phyloP scores from a whole-genome alignment of 2,329 filamentous ascomycete species.

The Akanthomyces dipterigenus region DNA sequence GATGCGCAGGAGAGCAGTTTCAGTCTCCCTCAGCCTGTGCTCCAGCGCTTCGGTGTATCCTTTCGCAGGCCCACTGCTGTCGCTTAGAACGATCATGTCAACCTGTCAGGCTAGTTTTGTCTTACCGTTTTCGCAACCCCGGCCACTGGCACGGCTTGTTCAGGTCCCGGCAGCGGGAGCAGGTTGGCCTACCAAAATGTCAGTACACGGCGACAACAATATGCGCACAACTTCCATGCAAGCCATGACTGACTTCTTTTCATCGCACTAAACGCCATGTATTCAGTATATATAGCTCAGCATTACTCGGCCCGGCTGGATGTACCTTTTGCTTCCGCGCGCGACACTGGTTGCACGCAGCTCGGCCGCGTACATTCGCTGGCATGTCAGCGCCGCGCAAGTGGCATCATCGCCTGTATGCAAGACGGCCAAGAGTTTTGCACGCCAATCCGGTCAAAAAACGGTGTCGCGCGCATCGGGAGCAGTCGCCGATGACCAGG shows the following conservation, averaged over 20 bases:
- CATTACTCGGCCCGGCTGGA: background rate
- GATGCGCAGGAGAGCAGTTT: conserved; percentile 30
- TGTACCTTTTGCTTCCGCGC: conserved; percentile 18
- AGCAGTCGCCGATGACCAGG: background rate
- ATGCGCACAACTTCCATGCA: background rate
- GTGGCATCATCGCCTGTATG: background rate
- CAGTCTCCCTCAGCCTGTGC: conserved; percentile 34
- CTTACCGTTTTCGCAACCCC: conserved; percentile 15
- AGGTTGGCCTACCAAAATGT: conserved; percentile 11
- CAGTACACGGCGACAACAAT: background rate
- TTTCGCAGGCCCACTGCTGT: conserved; percentile 36
- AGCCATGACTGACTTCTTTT: background rate
- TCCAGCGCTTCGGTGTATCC: conserved; percentile 38
- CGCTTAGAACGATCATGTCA: background rate
- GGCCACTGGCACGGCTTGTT: conserved; percentile 15
- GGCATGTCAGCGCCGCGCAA: background rate
- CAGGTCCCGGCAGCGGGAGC: conserved; percentile 13
- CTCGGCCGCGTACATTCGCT: conserved; percentile 13
- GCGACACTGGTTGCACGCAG: conserved; percentile 18
- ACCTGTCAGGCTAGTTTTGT: no score
- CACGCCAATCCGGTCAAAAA: background rate
- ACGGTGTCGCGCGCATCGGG: background rate
- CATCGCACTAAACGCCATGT: conserved; percentile 9
- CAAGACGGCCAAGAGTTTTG: background rate
- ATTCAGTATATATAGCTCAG: background rate